Conservation (phyloP, 768 basidiomycete species). For the Saitozyma podzolica region DNA sequence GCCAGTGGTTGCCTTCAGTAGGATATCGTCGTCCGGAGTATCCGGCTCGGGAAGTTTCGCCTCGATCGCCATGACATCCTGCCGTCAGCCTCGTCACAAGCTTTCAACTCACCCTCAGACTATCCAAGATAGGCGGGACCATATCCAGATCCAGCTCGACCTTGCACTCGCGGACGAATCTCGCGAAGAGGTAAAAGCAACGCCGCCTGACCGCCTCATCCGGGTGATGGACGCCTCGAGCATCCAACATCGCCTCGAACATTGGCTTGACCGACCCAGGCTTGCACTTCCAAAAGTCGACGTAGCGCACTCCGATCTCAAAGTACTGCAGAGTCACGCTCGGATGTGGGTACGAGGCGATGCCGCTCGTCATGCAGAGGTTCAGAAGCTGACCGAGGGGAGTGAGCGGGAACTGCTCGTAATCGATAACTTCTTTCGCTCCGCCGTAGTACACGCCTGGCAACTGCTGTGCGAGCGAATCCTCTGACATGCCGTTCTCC, state of each 20-base stretch:
- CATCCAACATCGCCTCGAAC: constrained; percentile 82
- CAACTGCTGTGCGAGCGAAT: background rate
- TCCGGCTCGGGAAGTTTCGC: constrained; percentile 77
- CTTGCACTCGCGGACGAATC: constrained; percentile 80
- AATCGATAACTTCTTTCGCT: constrained; percentile 42
- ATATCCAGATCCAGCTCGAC: constrained; percentile 75
- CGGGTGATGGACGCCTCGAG: constrained; percentile 77
- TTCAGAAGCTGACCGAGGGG: constrained; percentile 86
- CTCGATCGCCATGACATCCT: constrained; percentile 74
- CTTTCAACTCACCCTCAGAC: constrained; percentile 51
- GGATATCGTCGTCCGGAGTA: constrained; percentile 60
- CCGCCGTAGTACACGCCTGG: constrained; percentile 19
- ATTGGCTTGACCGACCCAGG: constrained; percentile 84
- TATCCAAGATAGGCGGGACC: constrained; percentile 65
- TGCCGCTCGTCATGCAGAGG: constrained; percentile 76
- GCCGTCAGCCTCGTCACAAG: constrained; percentile 44
- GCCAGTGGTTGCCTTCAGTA: constrained; percentile 76
- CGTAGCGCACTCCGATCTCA: constrained; percentile 86
- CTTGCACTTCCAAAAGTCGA: constrained; percentile 93
- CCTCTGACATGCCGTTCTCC: constrained; percentile 12
- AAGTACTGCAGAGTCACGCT: constrained; percentile 87
- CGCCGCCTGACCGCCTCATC: constrained; percentile 70
- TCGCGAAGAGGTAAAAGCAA: constrained; percentile 86
- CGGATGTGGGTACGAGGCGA: constrained; percentile 78
- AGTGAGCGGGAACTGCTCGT: constrained; percentile 69